These are phyloP conservation scores for Boletus subcaerulescens DNA, from an alignment of 768 basidiomycete species.

Conservation along the genomic window DNA sequence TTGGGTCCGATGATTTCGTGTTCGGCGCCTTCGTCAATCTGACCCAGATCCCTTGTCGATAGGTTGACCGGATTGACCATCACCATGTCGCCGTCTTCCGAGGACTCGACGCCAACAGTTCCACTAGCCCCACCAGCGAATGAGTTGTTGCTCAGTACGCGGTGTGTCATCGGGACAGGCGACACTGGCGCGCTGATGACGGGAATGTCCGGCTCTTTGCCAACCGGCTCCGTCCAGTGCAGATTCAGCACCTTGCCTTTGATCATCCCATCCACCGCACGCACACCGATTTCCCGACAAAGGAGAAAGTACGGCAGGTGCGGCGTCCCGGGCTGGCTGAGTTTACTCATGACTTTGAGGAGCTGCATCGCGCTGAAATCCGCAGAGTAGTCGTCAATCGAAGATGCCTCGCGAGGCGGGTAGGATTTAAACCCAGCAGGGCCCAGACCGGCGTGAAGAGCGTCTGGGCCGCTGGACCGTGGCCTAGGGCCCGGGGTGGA, in stretches of 20 bases:
- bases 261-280: conserved; percentile 83
- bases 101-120: conserved; percentile 38
- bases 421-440: conserved; percentile 66
- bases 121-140: conserved; percentile 36
- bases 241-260: conserved; percentile 71
- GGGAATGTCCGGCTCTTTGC: conserved; percentile 44
- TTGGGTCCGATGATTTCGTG: conserved; percentile 69
- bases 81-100: conserved; percentile 49
- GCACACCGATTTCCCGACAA: conserved; percentile 79
- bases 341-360: conserved; percentile 76
- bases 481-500: conserved; percentile 34
- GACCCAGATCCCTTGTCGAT: conserved; percentile 41
- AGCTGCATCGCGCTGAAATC: conserved; percentile 80
- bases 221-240: conserved; percentile 72
- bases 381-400: conserved; percentile 47
- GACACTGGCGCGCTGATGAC: conserved; percentile 27
- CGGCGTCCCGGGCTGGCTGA: conserved; percentile 59
- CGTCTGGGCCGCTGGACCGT: conserved; percentile 40
- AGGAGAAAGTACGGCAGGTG: conserved; percentile 78
- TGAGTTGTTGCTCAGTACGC: conserved; percentile 29
- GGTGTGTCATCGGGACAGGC: conserved; percentile 25
- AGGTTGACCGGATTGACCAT: conserved; percentile 37
- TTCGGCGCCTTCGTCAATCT: conserved; percentile 49
- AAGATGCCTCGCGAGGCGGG: conserved; percentile 22
- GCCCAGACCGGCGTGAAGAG: conserved; percentile 56